Base-by-base conservation (phyloP, 78 protist species). In the Cavenderia fasciculata region DNA sequence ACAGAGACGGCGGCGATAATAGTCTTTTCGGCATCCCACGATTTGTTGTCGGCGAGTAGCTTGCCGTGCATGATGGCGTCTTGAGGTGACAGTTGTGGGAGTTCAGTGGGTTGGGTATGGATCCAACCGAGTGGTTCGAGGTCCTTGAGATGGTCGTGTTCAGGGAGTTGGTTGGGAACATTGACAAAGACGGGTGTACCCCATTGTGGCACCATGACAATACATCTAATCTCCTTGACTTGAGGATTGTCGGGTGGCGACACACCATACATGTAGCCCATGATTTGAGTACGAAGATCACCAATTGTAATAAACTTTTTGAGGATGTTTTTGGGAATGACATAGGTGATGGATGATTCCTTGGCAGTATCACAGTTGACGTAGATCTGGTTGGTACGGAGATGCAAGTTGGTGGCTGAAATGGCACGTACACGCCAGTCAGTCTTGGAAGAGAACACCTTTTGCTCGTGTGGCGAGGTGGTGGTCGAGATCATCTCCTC, bases 101-200 rank as follows among this genome's bases (percentile, higher is more conserved):
- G 86, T 92, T 99, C 99, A 41, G 93, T 92, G 63, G 99, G 98
- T 92, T 99, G 99, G 21, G 99, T 99, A 92, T 99, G 99, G 44
- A 99, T 78, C 99, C 99, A 99, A 59, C 99, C 99, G 1, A 99
- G 97, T 36, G 99, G 99, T 89, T 98, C 99, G 68, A 98, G 59
- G 33, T 95, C 99, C 59, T 72, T 36, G 34, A 99, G 96, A 91
- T 94, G 94, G 52, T 92, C 98, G 76, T 95, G 97, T 27, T 96
- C 99, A 2, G 99, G 99, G 34, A 98, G 65, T 49, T 74, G 63
- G 59, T 52, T 36, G 21, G 99, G 99, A 43, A 99, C 88, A 23
- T 69, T 91, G 4, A 98, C 98, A 34, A 34, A 29, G 87, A 94
- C 97, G 90, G 98, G 99, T 10, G 98, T 95, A 34, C 99, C 99